phyloP scores from a whole-genome alignment of 163 green algal species.

The Picocystis sp. region DNA sequence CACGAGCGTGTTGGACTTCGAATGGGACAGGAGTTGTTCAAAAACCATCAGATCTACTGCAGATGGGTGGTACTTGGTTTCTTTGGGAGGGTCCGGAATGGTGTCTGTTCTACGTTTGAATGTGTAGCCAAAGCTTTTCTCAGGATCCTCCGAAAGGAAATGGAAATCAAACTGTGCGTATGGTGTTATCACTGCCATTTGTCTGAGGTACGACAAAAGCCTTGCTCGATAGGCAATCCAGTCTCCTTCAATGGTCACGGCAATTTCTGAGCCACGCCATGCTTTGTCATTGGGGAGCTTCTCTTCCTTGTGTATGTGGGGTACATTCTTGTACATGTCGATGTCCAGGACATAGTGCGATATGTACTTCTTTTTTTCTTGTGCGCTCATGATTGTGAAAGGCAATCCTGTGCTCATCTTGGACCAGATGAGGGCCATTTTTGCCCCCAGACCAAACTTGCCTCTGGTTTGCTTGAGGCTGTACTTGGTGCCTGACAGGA shows the following conservation, averaged over 20 bases:
- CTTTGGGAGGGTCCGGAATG: conserved; percentile 59
- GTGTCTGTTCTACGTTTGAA: conserved; percentile 62
- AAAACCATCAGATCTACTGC: conserved; percentile 82
- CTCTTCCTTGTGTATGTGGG: conserved; percentile 59
- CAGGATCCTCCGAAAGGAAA: conserved; percentile 49
- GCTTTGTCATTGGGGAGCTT: conserved; percentile 44
- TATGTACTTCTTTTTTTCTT: conserved; percentile 21
- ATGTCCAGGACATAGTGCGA: conserved; percentile 82
- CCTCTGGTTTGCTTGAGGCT: conserved; percentile 78
- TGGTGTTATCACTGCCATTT: conserved; percentile 93
- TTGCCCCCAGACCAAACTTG: conserved; percentile 94
- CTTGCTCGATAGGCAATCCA: conserved; percentile 52
- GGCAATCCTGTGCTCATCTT: conserved; percentile 93
- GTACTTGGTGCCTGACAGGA: conserved; percentile 76
- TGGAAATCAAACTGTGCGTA: conserved; percentile 74
- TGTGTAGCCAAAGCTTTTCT: conserved; percentile 39
- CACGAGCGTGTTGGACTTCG: conserved; percentile 33
- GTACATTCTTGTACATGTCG: conserved; percentile 70
- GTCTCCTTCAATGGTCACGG: conserved; percentile 63
- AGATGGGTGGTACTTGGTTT: conserved; percentile 74
- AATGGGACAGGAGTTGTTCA: conserved; percentile 51
- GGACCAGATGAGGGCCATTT: conserved; percentile 95
- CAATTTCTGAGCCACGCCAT: conserved; percentile 67
- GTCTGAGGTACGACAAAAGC: conserved; percentile 74
- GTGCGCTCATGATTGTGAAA: conserved; percentile 59